Conservation (phyloP, 1,139 yeast genomes). For the Pichia sp. region DNA sequence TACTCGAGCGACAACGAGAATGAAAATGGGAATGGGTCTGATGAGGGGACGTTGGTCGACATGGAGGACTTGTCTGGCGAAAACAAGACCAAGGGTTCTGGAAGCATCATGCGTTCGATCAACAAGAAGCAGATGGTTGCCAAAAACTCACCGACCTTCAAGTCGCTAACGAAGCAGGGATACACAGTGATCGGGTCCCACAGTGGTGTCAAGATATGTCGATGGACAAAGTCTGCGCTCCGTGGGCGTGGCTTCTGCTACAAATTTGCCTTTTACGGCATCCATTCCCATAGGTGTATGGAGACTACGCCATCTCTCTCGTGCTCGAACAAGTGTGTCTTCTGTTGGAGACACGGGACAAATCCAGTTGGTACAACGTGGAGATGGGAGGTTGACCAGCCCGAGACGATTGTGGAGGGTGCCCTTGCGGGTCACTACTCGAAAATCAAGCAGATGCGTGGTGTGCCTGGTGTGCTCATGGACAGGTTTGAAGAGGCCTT, state of each 20-base stretch:
- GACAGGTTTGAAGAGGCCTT: slow-evolving; percentile 90
- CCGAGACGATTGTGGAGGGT: slow-evolving; percentile 77
- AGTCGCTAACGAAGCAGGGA: slow-evolving; percentile 87
- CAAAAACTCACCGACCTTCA: slow-evolving; percentile 81
- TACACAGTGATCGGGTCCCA: slow-evolving; percentile 91
- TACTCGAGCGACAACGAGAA: slow-evolving; percentile 15
- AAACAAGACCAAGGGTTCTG: slow-evolving; percentile 1
- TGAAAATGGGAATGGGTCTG: slow-evolving; percentile 15
- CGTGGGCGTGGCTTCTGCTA: slow-evolving; percentile 95
- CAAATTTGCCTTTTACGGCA: slow-evolving; percentile 88
- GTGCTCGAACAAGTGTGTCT: slow-evolving; percentile 92
- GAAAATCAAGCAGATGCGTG: slow-evolving; percentile 90
- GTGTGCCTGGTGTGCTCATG: slow-evolving; percentile 90
- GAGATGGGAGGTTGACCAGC: slow-evolving; percentile 95
- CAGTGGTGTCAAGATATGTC: slow-evolving; percentile 90
- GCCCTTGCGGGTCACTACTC: slow-evolving; percentile 87
- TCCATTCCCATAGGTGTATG: slow-evolving; percentile 88
- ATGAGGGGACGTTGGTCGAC: slow-evolving; percentile 53
- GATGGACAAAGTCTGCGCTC: slow-evolving; percentile 94
- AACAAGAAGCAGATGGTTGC: slow-evolving; percentile 80
- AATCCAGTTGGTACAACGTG: slow-evolving; percentile 95
- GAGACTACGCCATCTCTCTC: slow-evolving; percentile 93
- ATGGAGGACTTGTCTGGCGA: slow-evolving; percentile 64
- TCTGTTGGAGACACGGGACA: slow-evolving; percentile 97
- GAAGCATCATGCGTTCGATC: slow-evolving; percentile 23